Evolutionary conservation across 169 alveolate genomes (phyloP).

Genomic region (Cryptosporidium baileyi): DNA sequence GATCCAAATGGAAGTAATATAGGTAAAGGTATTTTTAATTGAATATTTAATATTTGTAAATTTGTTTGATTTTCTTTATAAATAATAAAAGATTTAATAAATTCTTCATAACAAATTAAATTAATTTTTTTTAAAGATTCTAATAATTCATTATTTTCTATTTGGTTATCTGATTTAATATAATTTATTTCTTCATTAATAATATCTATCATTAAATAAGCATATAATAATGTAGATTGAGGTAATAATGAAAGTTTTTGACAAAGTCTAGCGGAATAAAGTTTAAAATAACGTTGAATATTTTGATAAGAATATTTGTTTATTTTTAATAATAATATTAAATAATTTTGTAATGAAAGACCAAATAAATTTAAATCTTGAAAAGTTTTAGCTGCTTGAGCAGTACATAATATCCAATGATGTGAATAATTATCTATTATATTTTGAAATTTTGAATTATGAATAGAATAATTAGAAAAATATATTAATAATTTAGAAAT

Average conservation of each 20-base stretch:
- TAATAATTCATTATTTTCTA: background rate
- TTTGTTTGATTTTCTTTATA: background rate
- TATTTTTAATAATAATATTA: background rate
- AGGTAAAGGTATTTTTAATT: slow-evolving; percentile 20
- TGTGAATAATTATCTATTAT: background rate
- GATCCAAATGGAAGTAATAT: slow-evolving; percentile 37
- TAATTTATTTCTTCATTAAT: slow-evolving; percentile 4
- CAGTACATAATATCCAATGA: background rate
- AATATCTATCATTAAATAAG: slow-evolving; percentile 5
- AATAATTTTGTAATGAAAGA: slow-evolving; percentile 6
- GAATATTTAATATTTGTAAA: background rate
- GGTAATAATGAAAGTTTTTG: slow-evolving; percentile 54
- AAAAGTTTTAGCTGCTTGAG: slow-evolving; percentile 50
- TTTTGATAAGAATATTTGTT: background rate
- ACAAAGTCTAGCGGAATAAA: slow-evolving; percentile 55
- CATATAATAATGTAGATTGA: background rate
- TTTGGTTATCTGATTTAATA: background rate
- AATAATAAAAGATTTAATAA: slow-evolving; percentile 7
- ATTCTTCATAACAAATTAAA: slow-evolving; percentile 26
- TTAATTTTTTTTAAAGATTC: background rate
- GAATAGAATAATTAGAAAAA: background rate
- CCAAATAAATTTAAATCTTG: slow-evolving; percentile 14
- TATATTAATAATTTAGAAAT: background rate
- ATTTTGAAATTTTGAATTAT: background rate
- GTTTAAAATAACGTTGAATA: slow-evolving; percentile 16